Evolutionary conservation across 345 rosid species (phyloP).

Genomic region (Balakata baccata): DNA sequence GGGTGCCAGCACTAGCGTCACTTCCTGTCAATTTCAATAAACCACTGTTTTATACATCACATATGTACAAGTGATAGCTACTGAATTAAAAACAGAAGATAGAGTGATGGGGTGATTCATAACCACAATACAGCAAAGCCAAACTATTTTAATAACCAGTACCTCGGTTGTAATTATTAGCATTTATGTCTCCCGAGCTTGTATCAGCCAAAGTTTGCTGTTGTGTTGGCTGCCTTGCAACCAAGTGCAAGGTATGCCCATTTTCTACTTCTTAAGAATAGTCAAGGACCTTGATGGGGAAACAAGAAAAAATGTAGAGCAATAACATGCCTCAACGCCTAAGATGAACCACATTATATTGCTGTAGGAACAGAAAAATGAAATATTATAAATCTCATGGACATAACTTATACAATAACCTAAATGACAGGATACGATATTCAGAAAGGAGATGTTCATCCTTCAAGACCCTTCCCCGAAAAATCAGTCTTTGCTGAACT

Average conservation of each 20-base stretch:
- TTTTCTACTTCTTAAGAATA: constrained; percentile 66
- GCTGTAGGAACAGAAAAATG: neutral
- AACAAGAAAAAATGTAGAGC: neutral
- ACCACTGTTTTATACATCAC: neutral
- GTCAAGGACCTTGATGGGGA: constrained; percentile 35
- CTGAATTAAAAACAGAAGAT: neutral
- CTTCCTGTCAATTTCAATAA: constrained; percentile 39
- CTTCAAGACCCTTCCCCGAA: constrained; percentile 84
- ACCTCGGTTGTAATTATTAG: constrained; percentile 33
- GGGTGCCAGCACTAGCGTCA: constrained; percentile 48
- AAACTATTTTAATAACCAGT: constrained; percentile 19
- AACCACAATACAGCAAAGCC: constrained; percentile 2
- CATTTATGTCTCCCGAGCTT: constrained; percentile 49
- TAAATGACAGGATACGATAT: constrained; percentile 67
- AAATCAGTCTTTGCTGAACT: constrained; percentile 86
- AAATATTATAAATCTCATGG: neutral
- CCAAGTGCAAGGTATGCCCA: constrained; percentile 91
- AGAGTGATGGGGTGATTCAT: neutral
- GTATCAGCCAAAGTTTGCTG: constrained; percentile 51
- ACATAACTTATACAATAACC: neutral
- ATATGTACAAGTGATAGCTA: neutral
- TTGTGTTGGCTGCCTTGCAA: constrained; percentile 71
- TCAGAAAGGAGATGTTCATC: constrained; percentile 86
- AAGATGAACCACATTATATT: constrained; percentile 15
- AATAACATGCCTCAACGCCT: neutral